Conservation (phyloP, 2,329 filamentous ascomycete species). For the Penicillium sp. region DNA sequence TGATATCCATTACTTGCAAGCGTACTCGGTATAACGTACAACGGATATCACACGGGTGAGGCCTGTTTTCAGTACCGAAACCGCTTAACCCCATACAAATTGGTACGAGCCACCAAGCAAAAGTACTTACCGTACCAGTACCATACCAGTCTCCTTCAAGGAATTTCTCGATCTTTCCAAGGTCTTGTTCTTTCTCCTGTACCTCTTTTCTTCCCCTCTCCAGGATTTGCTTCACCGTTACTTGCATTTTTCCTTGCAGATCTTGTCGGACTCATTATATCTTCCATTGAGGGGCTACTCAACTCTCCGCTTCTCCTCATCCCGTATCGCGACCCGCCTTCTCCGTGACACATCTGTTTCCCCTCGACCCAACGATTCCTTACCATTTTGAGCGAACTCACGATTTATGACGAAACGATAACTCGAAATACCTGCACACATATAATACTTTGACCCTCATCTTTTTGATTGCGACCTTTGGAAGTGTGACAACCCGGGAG, state of each 20-base stretch:
- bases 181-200: conserved; percentile 9
- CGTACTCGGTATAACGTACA: not conserved
- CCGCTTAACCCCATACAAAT: conserved; percentile 1
- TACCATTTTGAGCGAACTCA: conserved; percentile 1
- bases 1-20: not conserved
- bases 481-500: not conserved
- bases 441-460: not conserved
- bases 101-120: not conserved
- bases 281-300: not conserved
- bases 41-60: not conserved
- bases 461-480: not conserved
- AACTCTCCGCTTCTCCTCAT: not conserved
- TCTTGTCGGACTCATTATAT: not conserved
- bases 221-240: conserved; percentile 15
- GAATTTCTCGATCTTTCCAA: conserved; percentile 17
- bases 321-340: not conserved
- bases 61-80: conserved; percentile 7
- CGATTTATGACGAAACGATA: conserved; percentile 21
- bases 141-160: conserved; percentile 2
- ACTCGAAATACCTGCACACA: not conserved
- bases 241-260: conserved; percentile 6
- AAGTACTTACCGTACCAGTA: conserved; percentile 13
- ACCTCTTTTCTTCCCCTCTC: conserved; percentile 10
- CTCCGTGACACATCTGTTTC: not conserved
- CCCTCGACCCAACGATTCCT: not conserved